These are phyloP conservation scores for Mortierella sp. DNA, from an alignment of 371 early-diverging fungal genomes.

Conservation along the genomic window DNA sequence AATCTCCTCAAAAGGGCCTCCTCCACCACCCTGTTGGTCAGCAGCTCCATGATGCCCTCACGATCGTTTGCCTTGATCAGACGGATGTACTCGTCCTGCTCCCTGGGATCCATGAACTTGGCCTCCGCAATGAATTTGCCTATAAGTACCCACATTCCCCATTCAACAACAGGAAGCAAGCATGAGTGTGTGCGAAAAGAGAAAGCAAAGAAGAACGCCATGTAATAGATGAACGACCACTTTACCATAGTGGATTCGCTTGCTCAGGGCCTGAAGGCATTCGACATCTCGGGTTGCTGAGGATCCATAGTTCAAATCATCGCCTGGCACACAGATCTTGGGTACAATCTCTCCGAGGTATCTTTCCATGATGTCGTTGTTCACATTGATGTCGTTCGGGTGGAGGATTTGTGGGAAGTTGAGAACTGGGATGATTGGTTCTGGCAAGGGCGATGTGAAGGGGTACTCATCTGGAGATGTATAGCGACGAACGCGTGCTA, in stretches of 20 bases:
- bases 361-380: conserved; percentile 79
- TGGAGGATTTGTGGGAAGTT: conserved; percentile 78
- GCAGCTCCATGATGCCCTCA: conserved; percentile 80
- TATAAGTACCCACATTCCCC: no score
- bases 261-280: conserved; percentile 90
- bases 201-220: neutral
- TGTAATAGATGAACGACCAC: no score
- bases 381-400: conserved; percentile 86
- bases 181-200: no score
- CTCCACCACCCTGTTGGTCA: conserved; percentile 91
- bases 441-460: conserved; percentile 84
- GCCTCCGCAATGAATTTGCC: conserved; percentile 97
- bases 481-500: conserved; percentile 89
- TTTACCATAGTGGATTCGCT: conserved; percentile 94
- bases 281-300: conserved; percentile 93
- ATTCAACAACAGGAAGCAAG: no score
- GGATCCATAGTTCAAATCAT: conserved; percentile 93
- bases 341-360: conserved; percentile 83
- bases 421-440: conserved; percentile 86
- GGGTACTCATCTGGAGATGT: conserved; percentile 95
- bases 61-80: conserved; percentile 82
- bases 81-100: conserved; percentile 81
- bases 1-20: conserved; percentile 82
- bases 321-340: conserved; percentile 66
- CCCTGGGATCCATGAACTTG: conserved; percentile 85